Evolutionary conservation across 2,329 filamentous ascomycete species (phyloP).

Genomic region (Fusarium verticillioides): DNA sequence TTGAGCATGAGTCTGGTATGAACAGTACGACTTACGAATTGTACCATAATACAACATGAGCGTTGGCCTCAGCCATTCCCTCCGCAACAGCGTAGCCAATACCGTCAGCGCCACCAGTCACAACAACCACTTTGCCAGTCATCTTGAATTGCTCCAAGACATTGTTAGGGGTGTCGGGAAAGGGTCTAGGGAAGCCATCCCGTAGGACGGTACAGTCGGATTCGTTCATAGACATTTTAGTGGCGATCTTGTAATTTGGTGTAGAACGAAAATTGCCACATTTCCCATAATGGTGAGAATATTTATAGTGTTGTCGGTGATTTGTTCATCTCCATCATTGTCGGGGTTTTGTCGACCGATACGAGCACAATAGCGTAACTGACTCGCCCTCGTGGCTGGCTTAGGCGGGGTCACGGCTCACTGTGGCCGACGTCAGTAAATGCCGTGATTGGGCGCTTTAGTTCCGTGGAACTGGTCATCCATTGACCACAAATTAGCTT

Average conservation of each 20-base stretch:
- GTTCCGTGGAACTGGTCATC: neutral
- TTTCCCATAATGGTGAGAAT: neutral
- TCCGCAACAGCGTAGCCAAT: slow-evolving; percentile 57
- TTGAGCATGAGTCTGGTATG: neutral
- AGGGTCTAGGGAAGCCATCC: slow-evolving; percentile 31
- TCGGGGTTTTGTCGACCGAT: neutral
- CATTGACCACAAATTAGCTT: neutral
- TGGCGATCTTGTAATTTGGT: neutral
- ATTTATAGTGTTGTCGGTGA: neutral
- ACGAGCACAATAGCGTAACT: too few species aligned
- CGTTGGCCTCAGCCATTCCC: slow-evolving; percentile 58
- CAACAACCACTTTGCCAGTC: slow-evolving; percentile 53
- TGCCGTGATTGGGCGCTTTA: neutral
- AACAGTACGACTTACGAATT: neutral
- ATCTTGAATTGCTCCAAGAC: slow-evolving; percentile 51
- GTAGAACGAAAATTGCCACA: neutral
- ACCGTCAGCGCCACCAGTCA: slow-evolving; percentile 58
- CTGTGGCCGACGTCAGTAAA: neutral
- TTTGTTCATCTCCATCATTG: neutral
- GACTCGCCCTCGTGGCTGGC: neutral
- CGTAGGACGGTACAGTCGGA: neutral
- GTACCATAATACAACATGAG: slow-evolving; percentile 51
- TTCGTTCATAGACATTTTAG: neutral
- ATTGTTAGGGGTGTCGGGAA: slow-evolving; percentile 45
- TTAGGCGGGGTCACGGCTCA: neutral